Evolutionary conservation across 2,329 filamentous ascomycete genomes (phyloP), one percentile per base, ranked within the genome.

Genomic region (Fusarium verticillioides): DNA sequence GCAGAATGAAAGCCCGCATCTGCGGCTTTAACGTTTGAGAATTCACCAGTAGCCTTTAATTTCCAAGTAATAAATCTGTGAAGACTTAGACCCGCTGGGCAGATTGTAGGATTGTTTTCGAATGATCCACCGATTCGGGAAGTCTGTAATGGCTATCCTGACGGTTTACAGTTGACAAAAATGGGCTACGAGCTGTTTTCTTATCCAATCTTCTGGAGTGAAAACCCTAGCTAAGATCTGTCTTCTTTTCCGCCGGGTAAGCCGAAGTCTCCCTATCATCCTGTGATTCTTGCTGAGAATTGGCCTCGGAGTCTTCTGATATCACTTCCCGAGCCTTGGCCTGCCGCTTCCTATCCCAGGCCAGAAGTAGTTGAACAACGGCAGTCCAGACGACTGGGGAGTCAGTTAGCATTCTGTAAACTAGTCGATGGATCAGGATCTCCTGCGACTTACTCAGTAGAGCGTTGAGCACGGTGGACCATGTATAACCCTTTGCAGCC

Each of bases 401-500:
- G 21, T 2, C 7, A 9, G 30, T 60, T 18, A 60, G 47, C 8
- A 60, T 4, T 7, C 1, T 1, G 4, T 7, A 9, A 5, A 2
- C 2, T 1, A 18, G 3, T 19, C 12, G 11, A 30, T 9, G 1
- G 28, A 26, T 1, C 18, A 13, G 9, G 9, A 2, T 23, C 8
- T 11, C 1, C 4, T 1, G 3, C 9, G 19, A 61, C 58, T 56
- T 43, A 61, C 58, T 63, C 28, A 63, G 28, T 12, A 63, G 5
- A 26, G 54, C 60, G 21, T 63, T 63, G 10, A 63, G 53, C 2
- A 63, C 42, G 0, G 40, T 60, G 16, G 54, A 39, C 42, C 54
- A 63, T 4, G 21, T 63, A 15, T 63, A 63, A 1, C 61, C 61
- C 23, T 63, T 63, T 15, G 5, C 3, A 16, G 61, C 54, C 13